Conservation (phyloP, 1,284 basidiomycete genomes). For the Mycena sp. region DNA sequence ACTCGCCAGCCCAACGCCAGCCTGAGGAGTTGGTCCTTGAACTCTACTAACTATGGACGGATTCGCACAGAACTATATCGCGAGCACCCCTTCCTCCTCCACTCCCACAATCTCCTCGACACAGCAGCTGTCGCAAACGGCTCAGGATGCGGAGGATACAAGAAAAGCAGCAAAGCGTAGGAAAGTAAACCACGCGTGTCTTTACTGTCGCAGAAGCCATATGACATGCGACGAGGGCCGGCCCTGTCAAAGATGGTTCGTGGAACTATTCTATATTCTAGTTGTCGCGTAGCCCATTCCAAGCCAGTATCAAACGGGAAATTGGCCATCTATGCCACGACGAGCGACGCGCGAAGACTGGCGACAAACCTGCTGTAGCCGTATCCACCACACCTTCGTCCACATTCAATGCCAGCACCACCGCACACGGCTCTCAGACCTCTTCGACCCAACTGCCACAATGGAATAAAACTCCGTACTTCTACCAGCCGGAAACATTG, state of each 20-base stretch:
- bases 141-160: slow-evolving; percentile 50
- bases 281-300: slow-evolving; percentile 12
- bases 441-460: slow-evolving; percentile 25
- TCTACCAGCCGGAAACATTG: slow-evolving; percentile 75
- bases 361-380: slow-evolving; percentile 51
- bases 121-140: neutral
- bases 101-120: neutral
- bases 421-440: slow-evolving; percentile 44
- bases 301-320: slow-evolving; percentile 85
- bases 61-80: slow-evolving; percentile 20
- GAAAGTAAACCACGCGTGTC: slow-evolving; percentile 91
- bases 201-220: slow-evolving; percentile 93
- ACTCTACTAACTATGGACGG: slow-evolving; percentile 22
- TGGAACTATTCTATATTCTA: slow-evolving; percentile 27
- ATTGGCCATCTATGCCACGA: slow-evolving; percentile 93
- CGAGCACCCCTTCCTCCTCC: slow-evolving; percentile 11
- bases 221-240: slow-evolving; percentile 93
- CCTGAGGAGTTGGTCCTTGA: too few relatives aligned
- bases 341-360: slow-evolving; percentile 70
- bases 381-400: slow-evolving; percentile 36
- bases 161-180: slow-evolving; percentile 75
- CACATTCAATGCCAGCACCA: slow-evolving; percentile 33
- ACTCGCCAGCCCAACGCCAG: too few relatives aligned
- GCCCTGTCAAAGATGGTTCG: slow-evolving; percentile 91
- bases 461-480: slow-evolving; percentile 29